Evolutionary conservation across 2,329 filamentous ascomycete species (phyloP).

Genomic region (Calonectria hongkongensis): DNA sequence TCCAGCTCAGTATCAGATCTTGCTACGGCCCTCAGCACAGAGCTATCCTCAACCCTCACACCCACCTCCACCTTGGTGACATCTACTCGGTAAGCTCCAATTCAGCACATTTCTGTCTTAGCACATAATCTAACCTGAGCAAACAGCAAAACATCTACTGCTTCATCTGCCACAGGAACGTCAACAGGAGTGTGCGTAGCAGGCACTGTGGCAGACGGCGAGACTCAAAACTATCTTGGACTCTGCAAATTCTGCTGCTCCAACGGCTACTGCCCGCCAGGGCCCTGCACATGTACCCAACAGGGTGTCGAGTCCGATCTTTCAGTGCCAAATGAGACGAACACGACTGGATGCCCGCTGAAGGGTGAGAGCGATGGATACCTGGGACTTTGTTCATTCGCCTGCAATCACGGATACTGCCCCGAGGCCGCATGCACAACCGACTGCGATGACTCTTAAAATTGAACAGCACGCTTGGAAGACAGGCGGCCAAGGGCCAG

Average conservation of each 20-base stretch:
- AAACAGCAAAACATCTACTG: background rate
- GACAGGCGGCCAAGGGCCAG: background rate
- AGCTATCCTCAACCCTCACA: background rate
- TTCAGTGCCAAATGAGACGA: slow-evolving; percentile 4
- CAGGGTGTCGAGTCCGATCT: background rate
- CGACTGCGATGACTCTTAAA: slow-evolving; percentile 24
- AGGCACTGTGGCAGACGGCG: slow-evolving; percentile 36
- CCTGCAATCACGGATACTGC: slow-evolving; percentile 42
- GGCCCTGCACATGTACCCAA: slow-evolving; percentile 31
- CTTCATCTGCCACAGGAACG: slow-evolving; percentile 12
- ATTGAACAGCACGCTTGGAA: background rate
- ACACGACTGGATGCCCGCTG: slow-evolving; percentile 28
- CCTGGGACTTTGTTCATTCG: slow-evolving; percentile 33
- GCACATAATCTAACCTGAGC: background rate
- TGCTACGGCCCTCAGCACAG: background rate
- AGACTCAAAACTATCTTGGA: slow-evolving; percentile 37
- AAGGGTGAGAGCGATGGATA: slow-evolving; percentile 31
- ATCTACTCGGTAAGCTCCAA: slow-evolving; percentile 3
- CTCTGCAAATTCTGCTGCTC: slow-evolving; percentile 42
- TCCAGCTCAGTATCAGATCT: background rate
- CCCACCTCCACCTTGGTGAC: slow-evolving; percentile 7
- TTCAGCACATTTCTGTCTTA: background rate
- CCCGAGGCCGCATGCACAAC: slow-evolving; percentile 27
- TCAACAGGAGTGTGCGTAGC: slow-evolving; percentile 34
- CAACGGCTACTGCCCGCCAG: slow-evolving; percentile 43